Evolutionary conservation across 116 monocot species (phyloP).

Genomic region (Trichopus zeylanicus): DNA sequence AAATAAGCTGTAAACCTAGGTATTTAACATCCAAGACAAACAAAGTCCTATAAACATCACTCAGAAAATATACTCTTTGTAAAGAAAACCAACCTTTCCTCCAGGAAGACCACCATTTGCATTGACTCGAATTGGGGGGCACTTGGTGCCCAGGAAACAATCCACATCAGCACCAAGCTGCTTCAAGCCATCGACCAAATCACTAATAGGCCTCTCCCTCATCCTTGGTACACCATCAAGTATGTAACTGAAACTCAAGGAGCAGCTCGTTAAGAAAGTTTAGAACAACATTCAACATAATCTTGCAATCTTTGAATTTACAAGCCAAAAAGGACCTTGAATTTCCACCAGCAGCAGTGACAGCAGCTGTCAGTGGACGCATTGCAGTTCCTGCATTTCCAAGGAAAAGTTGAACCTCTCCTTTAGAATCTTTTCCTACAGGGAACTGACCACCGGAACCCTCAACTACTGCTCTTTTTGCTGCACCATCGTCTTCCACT

Average conservation of each 20-base stretch:
- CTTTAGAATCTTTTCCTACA: conserved; percentile 52
- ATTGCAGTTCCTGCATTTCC: conserved; percentile 99
- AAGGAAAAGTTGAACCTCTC: conserved; percentile 81
- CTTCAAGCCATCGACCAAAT: conserved; percentile 86
- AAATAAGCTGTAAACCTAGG: too few relatives aligned
- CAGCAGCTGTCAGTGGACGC: conserved; percentile 95
- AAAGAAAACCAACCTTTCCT: conserved; percentile 73
- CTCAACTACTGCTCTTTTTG: conserved; percentile 66
- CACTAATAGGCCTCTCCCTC: conserved; percentile 98
- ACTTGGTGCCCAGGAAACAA: conserved; percentile 91
- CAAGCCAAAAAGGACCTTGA: conserved; percentile 44
- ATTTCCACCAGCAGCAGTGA: conserved; percentile 93
- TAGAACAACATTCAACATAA: too few relatives aligned
- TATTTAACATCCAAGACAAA: too few relatives aligned
- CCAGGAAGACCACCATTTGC: conserved; percentile 95
- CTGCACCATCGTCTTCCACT: conserved; percentile 65
- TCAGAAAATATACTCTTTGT: too few relatives aligned
- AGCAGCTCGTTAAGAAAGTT: neutral
- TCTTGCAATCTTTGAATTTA: neutral
- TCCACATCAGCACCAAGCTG: conserved; percentile 96
- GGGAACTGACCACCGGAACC: conserved; percentile 87
- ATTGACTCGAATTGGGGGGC: conserved; percentile 89
- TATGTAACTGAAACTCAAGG: conserved; percentile 48
- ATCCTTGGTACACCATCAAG: conserved; percentile 98
- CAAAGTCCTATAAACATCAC: too few relatives aligned